Evolutionary conservation across 2,329 filamentous ascomycete genomes (phyloP), one percentile per base, ranked within the genome.

Genomic region (Neospermospora avenae): DNA sequence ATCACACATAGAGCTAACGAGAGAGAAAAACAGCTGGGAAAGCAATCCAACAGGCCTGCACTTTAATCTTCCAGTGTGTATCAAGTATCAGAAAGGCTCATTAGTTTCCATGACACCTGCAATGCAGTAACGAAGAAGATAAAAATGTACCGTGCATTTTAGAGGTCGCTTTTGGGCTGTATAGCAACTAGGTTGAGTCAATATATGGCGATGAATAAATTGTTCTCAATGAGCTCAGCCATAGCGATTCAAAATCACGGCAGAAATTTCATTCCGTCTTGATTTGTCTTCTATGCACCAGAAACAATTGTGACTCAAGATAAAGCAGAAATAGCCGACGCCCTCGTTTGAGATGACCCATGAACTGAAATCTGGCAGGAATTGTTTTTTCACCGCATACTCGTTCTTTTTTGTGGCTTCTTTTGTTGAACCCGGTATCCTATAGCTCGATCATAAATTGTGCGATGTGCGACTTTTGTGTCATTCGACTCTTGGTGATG

Each of bases 271-370:
- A 65, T 70, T 67, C 63, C 49, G 68, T 69, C 70, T 70, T 68
- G 65, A 69, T 71, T 35, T 71, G 67, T 67, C 68, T 68, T 70
- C 69, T 72, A 71, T 68, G 68, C 68, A 70, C 65, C 68, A 66
- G 45, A 57, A 68, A 68, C 60, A 60, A 64, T 55, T 60, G 49
- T 59, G 55, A 56, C 55, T 61, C 63, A 62, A 63, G 60, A 70
- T 68, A 42, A 59, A 37, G 31, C 48, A 37, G 14, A 69, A 68
- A 61, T 63, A 48, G 62, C 58, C 64, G 63, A 63, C 60, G 63
- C 64, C 65, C 60, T 58, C 51, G 25, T 61, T 53, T 58, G 55
- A 28, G 44, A 63, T 45, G 63, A 64, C 60, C 61, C 49, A 58
- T 56, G 55, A 65, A 58, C 46, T 37, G 55, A 57, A 54, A 34